phyloP scores from a whole-genome alignment of 768 basidiomycete species.

The Cytidiella melzeri region DNA sequence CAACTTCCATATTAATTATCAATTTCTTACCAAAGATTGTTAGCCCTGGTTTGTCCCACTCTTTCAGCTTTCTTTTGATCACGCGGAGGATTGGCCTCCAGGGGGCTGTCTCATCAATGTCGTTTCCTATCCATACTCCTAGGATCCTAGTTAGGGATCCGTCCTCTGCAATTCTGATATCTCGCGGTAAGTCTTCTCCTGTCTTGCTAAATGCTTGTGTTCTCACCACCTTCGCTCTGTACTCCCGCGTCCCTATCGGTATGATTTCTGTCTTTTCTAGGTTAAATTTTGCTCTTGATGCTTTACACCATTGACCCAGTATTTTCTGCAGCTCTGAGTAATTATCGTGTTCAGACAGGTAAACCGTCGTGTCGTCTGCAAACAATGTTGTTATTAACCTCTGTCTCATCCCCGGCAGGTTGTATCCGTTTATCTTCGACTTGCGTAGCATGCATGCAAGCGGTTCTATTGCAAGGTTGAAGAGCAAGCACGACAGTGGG shows the following conservation, averaged over 20 bases:
- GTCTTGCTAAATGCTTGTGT: background rate
- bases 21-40: constrained; percentile 14
- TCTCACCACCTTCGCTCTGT: background rate
- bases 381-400: constrained; percentile 17
- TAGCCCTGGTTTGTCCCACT: constrained; percentile 14
- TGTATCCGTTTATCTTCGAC: background rate
- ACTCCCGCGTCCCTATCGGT: constrained; percentile 13
- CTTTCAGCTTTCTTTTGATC: constrained; percentile 6
- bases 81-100: constrained; percentile 16
- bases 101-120: constrained; percentile 3
- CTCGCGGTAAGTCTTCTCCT: background rate
- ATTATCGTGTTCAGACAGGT: constrained; percentile 15
- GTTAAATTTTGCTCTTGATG: constrained; percentile 21
- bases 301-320: constrained; percentile 18
- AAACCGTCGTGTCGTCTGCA: constrained; percentile 24
- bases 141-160: constrained; percentile 7
- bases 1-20: constrained; percentile 14
- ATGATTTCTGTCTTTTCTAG: constrained; percentile 18
- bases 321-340: constrained; percentile 8
- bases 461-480: constrained; percentile 19
- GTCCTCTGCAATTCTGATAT: constrained; percentile 1
- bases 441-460: constrained; percentile 7
- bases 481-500: constrained; percentile 19
- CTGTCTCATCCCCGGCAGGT: background rate
- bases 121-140: constrained; percentile 17